These are phyloP conservation scores for Aspergillus hiratsukae DNA, from an alignment of 2,329 filamentous ascomycete genomes.

Conservation along the genomic window DNA sequence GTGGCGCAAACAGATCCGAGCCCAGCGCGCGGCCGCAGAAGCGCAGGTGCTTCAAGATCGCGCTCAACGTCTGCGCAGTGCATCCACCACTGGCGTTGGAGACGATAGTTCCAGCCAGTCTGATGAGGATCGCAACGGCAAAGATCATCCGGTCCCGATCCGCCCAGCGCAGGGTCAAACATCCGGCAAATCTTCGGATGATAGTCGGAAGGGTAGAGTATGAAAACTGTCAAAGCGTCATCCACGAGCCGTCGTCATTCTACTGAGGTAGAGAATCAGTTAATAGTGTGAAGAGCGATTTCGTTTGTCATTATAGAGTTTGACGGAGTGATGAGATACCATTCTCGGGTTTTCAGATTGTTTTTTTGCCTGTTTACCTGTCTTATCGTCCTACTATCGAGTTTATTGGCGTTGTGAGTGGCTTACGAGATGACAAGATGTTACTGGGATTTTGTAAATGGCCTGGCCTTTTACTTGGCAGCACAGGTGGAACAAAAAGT, in stretches of 20 bases:
- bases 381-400: slow-evolving; percentile 13
- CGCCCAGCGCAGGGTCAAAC: slow-evolving; percentile 16
- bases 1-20: slow-evolving; percentile 84
- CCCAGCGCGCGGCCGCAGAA: slow-evolving; percentile 64
- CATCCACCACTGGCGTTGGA: slow-evolving; percentile 33
- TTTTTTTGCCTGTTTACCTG: slow-evolving; percentile 9
- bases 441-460: slow-evolving; percentile 20
- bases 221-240: neutral
- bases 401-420: slow-evolving; percentile 24
- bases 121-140: slow-evolving; percentile 41
- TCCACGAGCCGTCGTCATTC: slow-evolving; percentile 28
- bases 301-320: slow-evolving; percentile 2
- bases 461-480: slow-evolving; percentile 6
- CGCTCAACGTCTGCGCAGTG: slow-evolving; percentile 40
- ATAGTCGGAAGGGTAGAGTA: slow-evolving; percentile 5
- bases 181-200: slow-evolving; percentile 52
- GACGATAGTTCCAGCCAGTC: slow-evolving; percentile 48
- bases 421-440: slow-evolving; percentile 25
- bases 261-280: slow-evolving; percentile 20
- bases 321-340: slow-evolving; percentile 9
- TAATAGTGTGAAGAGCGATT: slow-evolving; percentile 10
- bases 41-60: slow-evolving; percentile 46
- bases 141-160: slow-evolving; percentile 10
- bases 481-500: neutral
- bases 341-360: slow-evolving; percentile 7